Evolutionary conservation across 495 filamentous ascomycete genomes (phyloP), one percentile per base, ranked within the genome.

Genomic region (Xylaria castorea): DNA sequence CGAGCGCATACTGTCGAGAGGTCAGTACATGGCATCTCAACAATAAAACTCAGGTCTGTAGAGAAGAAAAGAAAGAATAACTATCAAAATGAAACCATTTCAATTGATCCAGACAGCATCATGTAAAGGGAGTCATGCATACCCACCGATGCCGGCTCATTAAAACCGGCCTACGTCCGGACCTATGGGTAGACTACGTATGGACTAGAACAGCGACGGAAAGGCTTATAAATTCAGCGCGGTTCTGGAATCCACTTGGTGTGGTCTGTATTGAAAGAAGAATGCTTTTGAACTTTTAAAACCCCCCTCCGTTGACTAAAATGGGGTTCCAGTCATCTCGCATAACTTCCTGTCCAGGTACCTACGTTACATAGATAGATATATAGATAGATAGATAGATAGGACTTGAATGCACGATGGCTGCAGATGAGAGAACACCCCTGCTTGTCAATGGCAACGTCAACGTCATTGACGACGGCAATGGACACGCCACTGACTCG

Each of bases 391-490:
- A 38, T 38, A 38, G n/a, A 18, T 30, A 30, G n/a, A 27, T 25
- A 16, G n/a, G 34, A 48, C 7, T 51, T 12, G 42, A 40, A 60
- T 38, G 32, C 38, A 6, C 62, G 12, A 78, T 75, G 74, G 60
- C 76, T 58, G 68, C 71, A 18, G 70, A 78, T 62, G 79, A 80
- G 68, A 78, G 67, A 71, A 76, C 75, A 12, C 79, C 73, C 6
- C 72, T 80, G 71, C 74, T 80, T 58, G 58, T 67, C 67, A 62
- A 77, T 73, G 77, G 68, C 68, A 32, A 61, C 22, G 42, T 16
- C 55, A 67, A 5, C 36, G 27, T 16, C 71, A 55, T 73, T 65
- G 60, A 66, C 55, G 46, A 73, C 48, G 30, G 44, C 44, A 44
- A 73, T 70, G 73, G 68, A 62, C 69, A 63, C 9, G 9, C 30